Evolutionary conservation across 2,329 filamentous ascomycete species (phyloP).

Genomic region (Helicocarpus griseus): DNA sequence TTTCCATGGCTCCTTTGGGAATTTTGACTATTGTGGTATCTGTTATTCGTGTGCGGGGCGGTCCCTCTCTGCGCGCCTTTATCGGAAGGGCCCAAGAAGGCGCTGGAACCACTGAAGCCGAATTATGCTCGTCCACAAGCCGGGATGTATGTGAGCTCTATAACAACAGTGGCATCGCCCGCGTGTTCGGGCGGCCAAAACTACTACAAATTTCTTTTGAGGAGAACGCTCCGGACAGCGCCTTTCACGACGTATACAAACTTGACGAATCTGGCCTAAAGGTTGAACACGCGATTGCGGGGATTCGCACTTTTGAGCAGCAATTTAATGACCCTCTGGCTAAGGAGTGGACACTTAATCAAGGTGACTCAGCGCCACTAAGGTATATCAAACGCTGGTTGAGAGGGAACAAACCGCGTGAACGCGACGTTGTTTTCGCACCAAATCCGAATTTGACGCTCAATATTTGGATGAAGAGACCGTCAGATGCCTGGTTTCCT

Average conservation of each 20-base stretch:
- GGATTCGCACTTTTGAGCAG: conserved; percentile 17
- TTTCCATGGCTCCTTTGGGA: conserved; percentile 17
- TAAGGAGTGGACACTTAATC: neutral
- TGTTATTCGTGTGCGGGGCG: conserved; percentile 17
- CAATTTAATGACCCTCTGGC: conserved; percentile 12
- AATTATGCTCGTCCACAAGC: conserved; percentile 20
- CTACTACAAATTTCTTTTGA: conserved; percentile 27
- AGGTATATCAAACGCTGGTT: too few species aligned
- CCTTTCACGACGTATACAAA: conserved; percentile 27
- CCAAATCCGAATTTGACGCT: conserved; percentile 16
- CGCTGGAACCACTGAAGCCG: conserved; percentile 14
- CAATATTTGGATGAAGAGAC: conserved; percentile 15
- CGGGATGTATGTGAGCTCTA: conserved; percentile 29
- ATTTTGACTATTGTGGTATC: conserved; percentile 18
- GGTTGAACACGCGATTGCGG: too few species aligned
- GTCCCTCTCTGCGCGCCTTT: conserved; percentile 13
- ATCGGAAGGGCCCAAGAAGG: conserved; percentile 19
- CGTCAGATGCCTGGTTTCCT: neutral
- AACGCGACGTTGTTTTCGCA: too few species aligned
- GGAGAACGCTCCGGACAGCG: conserved; percentile 34
- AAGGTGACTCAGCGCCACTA: too few species aligned
- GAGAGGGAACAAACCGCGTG: too few species aligned
- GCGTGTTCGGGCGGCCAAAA: conserved; percentile 26
- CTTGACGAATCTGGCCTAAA: too few species aligned
- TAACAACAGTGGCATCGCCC: conserved; percentile 31